Conservation (phyloP, 352 stramenopile genomes). For the Elongisporangium prolatum region DNA sequence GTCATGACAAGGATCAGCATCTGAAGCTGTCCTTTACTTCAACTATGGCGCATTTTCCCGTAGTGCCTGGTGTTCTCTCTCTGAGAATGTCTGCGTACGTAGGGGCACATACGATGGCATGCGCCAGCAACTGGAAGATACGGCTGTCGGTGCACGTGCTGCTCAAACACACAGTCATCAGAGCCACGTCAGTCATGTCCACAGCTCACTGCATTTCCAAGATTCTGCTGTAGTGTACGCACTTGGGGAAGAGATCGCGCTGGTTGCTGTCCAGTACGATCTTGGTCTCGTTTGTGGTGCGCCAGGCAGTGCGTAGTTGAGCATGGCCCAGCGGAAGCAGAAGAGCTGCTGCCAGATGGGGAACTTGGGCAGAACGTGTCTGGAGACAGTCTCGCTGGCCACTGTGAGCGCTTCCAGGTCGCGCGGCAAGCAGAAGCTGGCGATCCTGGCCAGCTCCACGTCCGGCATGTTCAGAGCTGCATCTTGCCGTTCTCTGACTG, state of each 20-base stretch:
- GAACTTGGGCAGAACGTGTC: conserved; percentile 21
- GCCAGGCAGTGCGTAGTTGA: conserved; percentile 25
- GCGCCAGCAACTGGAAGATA: conserved; percentile 26
- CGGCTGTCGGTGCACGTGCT: conserved; percentile 17
- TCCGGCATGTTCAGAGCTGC: conserved; percentile 24
- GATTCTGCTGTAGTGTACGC: background rate
- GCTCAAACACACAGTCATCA: background rate
- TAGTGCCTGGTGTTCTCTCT: conserved; percentile 8
- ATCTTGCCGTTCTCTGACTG: conserved; percentile 6
- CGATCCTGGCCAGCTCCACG: conserved; percentile 21
- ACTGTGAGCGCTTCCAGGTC: conserved; percentile 30
- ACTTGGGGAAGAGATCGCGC: conserved; percentile 17
- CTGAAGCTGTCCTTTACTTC: too few species aligned
- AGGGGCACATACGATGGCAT: conserved; percentile 21
- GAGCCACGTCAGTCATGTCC: background rate
- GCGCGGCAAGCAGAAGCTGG: conserved; percentile 18
- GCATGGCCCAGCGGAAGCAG: conserved; percentile 24
- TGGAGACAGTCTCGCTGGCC: conserved; percentile 22
- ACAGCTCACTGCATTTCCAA: too few species aligned
- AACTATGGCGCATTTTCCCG: background rate
- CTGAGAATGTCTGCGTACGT: conserved; percentile 26
- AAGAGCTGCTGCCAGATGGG: conserved; percentile 27
- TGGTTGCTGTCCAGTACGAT: conserved; percentile 14
- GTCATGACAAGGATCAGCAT: too few species aligned
- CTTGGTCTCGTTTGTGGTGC: conserved; percentile 7